phyloP scores from a whole-genome alignment of 768 basidiomycete species.

The Mycena kentingensis region DNA sequence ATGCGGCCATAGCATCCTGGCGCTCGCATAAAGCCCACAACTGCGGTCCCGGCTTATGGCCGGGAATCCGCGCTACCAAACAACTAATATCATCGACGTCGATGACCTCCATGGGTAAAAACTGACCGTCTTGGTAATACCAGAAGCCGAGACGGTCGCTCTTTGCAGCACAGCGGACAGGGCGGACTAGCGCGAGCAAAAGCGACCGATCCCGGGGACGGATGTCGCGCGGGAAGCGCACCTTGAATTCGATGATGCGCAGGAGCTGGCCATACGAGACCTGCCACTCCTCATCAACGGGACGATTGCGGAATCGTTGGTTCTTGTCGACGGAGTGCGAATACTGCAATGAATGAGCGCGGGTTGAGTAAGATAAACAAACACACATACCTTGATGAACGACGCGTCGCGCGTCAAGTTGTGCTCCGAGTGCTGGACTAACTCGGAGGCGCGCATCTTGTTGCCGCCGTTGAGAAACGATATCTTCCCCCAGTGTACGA shows the following conservation, averaged over 20 bases:
- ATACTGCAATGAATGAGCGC: not conserved
- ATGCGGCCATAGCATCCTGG: not conserved
- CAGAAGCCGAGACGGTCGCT: not conserved
- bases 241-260: not conserved
- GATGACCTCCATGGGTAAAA: not conserved
- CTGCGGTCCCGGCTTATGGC: not conserved
- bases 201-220: not conserved
- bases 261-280: slow-evolving; percentile 3
- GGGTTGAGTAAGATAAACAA: not conserved
- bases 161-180: not conserved
- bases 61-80: slow-evolving; percentile 3
- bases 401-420: slow-evolving; percentile 9
- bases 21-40: slow-evolving; percentile 5
- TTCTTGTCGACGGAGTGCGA: not conserved
- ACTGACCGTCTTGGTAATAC: not conserved
- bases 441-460: not conserved
- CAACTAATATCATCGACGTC: slow-evolving; percentile 3
- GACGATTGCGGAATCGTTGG: not conserved
- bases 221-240: not conserved
- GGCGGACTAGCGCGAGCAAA: not conserved
- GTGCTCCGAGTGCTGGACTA: not conserved
- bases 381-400: not conserved
- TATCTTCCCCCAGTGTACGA: slow-evolving; percentile 6
- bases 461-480: not conserved
- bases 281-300: not conserved